These are phyloP conservation scores for Xylaria venustula DNA, from an alignment of 495 filamentous ascomycete genomes.

Conservation along the genomic window DNA sequence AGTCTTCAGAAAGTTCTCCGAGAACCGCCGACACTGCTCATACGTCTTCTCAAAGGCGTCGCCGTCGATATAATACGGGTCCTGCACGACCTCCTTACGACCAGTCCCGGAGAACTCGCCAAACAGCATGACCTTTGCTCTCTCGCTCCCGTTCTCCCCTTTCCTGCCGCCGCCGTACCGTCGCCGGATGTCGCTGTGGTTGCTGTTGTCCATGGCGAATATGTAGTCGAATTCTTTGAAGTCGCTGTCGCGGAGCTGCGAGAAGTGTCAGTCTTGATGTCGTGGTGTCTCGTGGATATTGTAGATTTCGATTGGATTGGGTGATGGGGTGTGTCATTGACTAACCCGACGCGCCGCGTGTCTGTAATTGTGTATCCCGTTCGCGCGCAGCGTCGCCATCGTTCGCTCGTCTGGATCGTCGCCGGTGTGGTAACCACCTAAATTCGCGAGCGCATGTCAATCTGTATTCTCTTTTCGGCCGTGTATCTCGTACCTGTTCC, in stretches of 20 bases:
- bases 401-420: conserved; percentile 78
- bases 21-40: conserved; percentile 78
- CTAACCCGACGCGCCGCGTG: conserved; percentile 76
- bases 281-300: too few relatives aligned
- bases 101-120: conserved; percentile 74
- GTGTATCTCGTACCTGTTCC: conserved; percentile 60
- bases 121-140: conserved; percentile 72
- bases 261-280: conserved; percentile 4
- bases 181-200: conserved; percentile 67
- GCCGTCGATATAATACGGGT: conserved; percentile 87
- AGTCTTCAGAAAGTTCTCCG: conserved; percentile 65
- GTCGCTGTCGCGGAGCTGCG: conserved; percentile 49
- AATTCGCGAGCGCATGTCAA: background rate
- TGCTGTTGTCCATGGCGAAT: conserved; percentile 90
- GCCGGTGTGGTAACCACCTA: conserved; percentile 72
- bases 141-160: conserved; percentile 48
- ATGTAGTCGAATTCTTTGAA: conserved; percentile 89
- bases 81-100: conserved; percentile 69
- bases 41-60: conserved; percentile 85
- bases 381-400: conserved; percentile 69
- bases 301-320: background rate
- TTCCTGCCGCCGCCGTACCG: conserved; percentile 51
- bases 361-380: conserved; percentile 72
- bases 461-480: background rate
- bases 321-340: too few relatives aligned